Percentiles rank a stretch among this genome's conserved stretches.
These are phyloP conservation scores for Citrus sinensis DNA, from an alignment of 345 rosid species.

Conservation along the genomic window DNA sequence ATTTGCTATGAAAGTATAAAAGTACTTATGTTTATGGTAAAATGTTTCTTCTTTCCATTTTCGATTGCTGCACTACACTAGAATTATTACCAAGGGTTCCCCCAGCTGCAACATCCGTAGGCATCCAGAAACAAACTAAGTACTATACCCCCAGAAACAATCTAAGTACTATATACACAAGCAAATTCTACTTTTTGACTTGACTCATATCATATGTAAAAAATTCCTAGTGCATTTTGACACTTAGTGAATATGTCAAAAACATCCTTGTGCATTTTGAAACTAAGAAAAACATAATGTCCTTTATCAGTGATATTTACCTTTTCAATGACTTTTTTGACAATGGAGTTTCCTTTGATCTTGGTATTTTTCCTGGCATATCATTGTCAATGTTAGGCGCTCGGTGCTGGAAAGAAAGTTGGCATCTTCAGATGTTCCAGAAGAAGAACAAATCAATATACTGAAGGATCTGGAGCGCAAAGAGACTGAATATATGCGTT, in stretches of 20 bases:
- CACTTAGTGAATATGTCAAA: not conserved
- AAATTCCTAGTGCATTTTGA: not conserved
- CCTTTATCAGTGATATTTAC: not conserved
- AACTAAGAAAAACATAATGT: not conserved
- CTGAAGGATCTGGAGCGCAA: conserved; percentile 78
- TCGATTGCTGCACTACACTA: not conserved
- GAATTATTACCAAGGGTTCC: not conserved
- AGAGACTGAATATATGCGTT: conserved; percentile 82
- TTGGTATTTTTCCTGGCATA: conserved; percentile 11
- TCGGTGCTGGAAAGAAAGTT: conserved; percentile 58
- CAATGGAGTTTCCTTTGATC: conserved; percentile 12
- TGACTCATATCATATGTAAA: not conserved
- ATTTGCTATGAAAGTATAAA: not conserved
- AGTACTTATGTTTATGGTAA: not conserved
- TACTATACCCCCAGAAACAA: no score
- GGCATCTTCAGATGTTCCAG: conserved; percentile 65
- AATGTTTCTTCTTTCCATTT: not conserved
- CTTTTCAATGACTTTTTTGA: not conserved
- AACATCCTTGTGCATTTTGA: not conserved
- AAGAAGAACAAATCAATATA: conserved; percentile 66
- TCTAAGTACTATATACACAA: not conserved
- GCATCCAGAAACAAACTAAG: no score
- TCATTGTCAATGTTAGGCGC: conserved; percentile 48
- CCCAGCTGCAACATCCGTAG: not conserved
- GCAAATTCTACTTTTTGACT: not conserved